Evolutionary conservation across 768 basidiomycete species (phyloP), one percentile per base, ranked within the genome.

Genomic region (Galerina sulciceps): DNA sequence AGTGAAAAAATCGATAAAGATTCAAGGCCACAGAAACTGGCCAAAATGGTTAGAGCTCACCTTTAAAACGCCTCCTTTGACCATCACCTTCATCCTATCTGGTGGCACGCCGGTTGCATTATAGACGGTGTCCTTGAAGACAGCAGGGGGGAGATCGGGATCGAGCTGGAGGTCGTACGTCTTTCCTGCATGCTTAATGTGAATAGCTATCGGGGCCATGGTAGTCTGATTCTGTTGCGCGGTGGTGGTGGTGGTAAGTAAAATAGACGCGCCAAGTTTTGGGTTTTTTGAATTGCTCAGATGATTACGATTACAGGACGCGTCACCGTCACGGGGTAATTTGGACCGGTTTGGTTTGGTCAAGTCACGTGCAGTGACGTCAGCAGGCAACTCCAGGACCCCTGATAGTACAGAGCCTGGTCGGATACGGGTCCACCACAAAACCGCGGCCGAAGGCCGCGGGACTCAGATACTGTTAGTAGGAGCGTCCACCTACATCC

Each of bases 61-160:
- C 85, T 96, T 96, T 67, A 97, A 83, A 54, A 94, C 81, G 37
- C 90, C 91, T 53, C 91, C 91, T 71, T 97, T 98, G 71, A 96
- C 83, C 91, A 97, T 95, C 63, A 99, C 90, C 76, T 99, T 99
- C 93, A 97, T 96, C 47, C 95, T 83, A 69, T 96, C 94, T 36
- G 85, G 74, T 3, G 93, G 94, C 2, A 99, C 90, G 8, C 94
- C 94, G 0, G 95, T 98, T 45, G 81, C 76, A 42, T 88, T 82
- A 67, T 91, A 91, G 35, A 99, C 80, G 4, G 85, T 79, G 60
- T 93, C 85, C 72, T 97, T 98, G 83, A 99, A 96, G 13, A 75
- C 84, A 14, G 77, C 67, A 2, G 89, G 85, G 1, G 91, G 83
- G 5, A 83, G 79, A 77, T 88, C 85, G 14, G 86, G 76, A 73